A percentile compares a stretch with the other conserved stretches of the same genome.
Evolutionary conservation across 139 green algal genomes (phyloP).

Genomic region (Chlorella sp.): DNA sequence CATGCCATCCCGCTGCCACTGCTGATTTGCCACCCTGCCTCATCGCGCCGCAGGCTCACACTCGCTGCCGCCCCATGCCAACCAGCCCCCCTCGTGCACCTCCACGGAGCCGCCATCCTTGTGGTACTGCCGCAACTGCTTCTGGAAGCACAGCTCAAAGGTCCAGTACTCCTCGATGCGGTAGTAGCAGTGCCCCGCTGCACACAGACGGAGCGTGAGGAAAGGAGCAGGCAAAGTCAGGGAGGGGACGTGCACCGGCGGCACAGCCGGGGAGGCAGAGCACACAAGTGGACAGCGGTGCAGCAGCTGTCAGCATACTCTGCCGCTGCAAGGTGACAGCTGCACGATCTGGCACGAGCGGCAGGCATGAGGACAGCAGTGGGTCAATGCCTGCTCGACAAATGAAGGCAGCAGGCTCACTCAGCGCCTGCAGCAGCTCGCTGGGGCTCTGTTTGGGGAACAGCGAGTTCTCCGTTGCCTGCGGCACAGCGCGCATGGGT

Average conservation of each 20-base stretch:
- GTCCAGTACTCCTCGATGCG: conserved; percentile 90
- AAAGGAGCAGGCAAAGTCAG: too few species aligned
- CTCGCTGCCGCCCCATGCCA: too few species aligned
- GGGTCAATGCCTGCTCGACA: too few species aligned
- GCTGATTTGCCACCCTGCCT: too few species aligned
- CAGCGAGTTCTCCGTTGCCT: background rate
- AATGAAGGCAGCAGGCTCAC: conserved; percentile 2
- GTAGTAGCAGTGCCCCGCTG: conserved; percentile 57
- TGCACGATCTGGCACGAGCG: too few species aligned
- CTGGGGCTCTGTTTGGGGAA: conserved; percentile 22
- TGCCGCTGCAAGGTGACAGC: too few species aligned
- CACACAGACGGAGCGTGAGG: too few species aligned
- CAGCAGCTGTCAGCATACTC: too few species aligned
- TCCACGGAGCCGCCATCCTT: conserved; percentile 48
- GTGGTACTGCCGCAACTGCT: conserved; percentile 82
- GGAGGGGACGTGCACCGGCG: too few species aligned
- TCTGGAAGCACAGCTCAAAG: conserved; percentile 91
- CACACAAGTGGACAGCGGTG: background rate
- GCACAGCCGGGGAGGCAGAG: background rate
- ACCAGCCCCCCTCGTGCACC: too few species aligned
- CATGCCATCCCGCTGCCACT: too few species aligned
- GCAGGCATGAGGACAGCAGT: background rate
- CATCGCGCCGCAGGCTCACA: too few species aligned
- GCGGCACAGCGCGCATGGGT: background rate
- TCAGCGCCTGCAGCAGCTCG: conserved; percentile 29